Evolutionary conservation across 768 basidiomycete species (phyloP), one percentile per base, ranked within the genome.

Genomic region (Albatrellus ellisii): DNA sequence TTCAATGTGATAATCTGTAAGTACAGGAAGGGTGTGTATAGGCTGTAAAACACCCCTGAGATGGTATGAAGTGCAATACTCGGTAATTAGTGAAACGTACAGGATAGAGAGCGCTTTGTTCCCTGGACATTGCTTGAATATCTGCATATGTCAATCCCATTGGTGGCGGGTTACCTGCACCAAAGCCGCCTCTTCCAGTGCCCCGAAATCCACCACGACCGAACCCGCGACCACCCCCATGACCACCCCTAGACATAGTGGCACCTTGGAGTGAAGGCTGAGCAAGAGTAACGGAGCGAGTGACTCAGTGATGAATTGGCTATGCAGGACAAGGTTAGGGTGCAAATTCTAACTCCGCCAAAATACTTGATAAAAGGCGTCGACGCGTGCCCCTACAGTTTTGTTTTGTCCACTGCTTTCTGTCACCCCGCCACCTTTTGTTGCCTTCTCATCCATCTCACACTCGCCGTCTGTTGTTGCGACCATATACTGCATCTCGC

Each of bases 111-210:
- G 76, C 76, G 29, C 80, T 79, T 43, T 69, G 79, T 58, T 88
- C 87, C 44, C 79, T 67, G 14, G 82, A 79, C 54, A 88, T 61
- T 37, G 74, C 69, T 56, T 85, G 81, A 39, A 90, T 68, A 56
- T 90, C 86, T 32, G 79, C 73, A 55, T 82, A 84, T 5, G 79
- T 77, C 24, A 89, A 69, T 15, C 87, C 86, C 77, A 86, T 83
- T 0, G 84, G 82, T 2, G 75, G 77, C 27, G 70, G 58, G 36
- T 48, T 59, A 15, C 51, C 51, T 22, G 59, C 49, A 33, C 63
- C 60, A 25, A 66, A 58, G 45, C 66, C 63, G 12, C 60, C 55
- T 39, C 66, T 61, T 21, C 75, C 72, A 15, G 73, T 73, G 6
- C 80, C 77, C 45, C 82, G 59, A 3, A 81, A 74, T 14, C 77